Evolutionary conservation across 768 basidiomycete species (phyloP), one percentile per base, ranked within the genome.

Genomic region (Xerocomus spinulosus): DNA sequence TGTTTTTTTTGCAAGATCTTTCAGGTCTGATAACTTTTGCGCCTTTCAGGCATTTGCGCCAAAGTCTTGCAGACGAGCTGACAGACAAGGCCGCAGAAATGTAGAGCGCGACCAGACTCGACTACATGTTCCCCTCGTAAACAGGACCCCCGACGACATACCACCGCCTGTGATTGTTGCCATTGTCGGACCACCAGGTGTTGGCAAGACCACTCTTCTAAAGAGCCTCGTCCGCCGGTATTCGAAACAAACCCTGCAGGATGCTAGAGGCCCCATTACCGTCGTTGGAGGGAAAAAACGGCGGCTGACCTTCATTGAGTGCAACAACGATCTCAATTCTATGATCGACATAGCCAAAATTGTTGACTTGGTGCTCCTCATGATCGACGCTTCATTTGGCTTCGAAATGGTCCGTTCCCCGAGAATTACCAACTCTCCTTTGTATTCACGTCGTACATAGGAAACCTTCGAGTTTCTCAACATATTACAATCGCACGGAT

Each of bases 401-500:
- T 95, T 98, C 56, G 96, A 98, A 71, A 99, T 98, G 96, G 95
- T 92, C 55, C 53, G 81, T 60, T 37, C n/a, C 30, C 21, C 3
- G 7, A 12, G 5, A 12, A 29, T n/a, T 40, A 15, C n/a, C 7
- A 1, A 0, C 7, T 9, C 29, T 14, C 0, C 2, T 26, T 4
- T n/a, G 41, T 24, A 0, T 42, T 41, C 38, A 35, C 51, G 18
- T 26, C n/a, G 7, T 20, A 10, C 17, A 23, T 62, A 97, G 94
- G 96, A 98, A 83, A 92, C 92, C 0, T 98, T 99, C 60, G 96
- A 99, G 69, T 97, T 98, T 55, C 84, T 99, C 46, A 98, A 97
- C 58, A 83, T 97, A 59, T 84, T 99, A 21, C 93, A 97, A 72
- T 78, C 92, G 0, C 96, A 99, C 63, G 96, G 96, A 26, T 95